Conservation (phyloP, 1,139 yeast genomes). For the Kazachstania sp. region DNA sequence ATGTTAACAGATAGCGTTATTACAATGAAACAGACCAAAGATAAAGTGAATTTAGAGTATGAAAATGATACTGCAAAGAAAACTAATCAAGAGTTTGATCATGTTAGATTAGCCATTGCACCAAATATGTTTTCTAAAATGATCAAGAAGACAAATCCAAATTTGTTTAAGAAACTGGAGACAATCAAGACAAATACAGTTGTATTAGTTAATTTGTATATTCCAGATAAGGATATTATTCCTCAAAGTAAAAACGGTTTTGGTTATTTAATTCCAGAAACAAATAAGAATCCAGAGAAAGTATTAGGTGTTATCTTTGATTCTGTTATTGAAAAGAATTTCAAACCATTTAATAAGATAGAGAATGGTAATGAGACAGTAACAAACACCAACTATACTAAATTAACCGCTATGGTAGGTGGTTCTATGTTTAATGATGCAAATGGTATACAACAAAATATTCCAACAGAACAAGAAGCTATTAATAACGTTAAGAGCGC, state of each 20-base stretch:
- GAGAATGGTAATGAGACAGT: conserved; percentile 4
- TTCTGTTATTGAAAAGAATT: conserved; percentile 61
- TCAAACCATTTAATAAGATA: conserved; percentile 27
- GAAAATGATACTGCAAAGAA: conserved; percentile 7
- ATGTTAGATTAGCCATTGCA: conserved; percentile 50
- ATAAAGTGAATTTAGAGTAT: conserved; percentile 12
- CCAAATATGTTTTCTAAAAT: conserved; percentile 32
- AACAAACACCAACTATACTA: conserved; percentile 39
- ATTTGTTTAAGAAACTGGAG: conserved; percentile 23
- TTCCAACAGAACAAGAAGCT: conserved; percentile 43
- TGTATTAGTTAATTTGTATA: conserved; percentile 52
- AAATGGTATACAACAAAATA: conserved; percentile 22
- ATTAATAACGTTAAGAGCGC: conserved; percentile 40
- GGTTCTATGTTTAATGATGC: conserved; percentile 53
- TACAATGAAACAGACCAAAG: conserved; percentile 5
- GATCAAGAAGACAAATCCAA: conserved; percentile 11
- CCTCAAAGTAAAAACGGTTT: conserved; percentile 47
- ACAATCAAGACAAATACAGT: conserved; percentile 45
- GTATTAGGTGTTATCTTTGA: conserved; percentile 86
- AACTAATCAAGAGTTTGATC: conserved; percentile 35
- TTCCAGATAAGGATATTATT: conserved; percentile 37
- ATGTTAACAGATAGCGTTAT: conserved; percentile 29
- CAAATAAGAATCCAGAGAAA: conserved; percentile 44
- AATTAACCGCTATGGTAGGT: conserved; percentile 84
- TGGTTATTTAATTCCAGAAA: conserved; percentile 78